A percentile compares a stretch with the other conserved stretches of the same genome.
Conservation (phyloP, 768 basidiomycete species). For the Coprinellus micaceus region DNA sequence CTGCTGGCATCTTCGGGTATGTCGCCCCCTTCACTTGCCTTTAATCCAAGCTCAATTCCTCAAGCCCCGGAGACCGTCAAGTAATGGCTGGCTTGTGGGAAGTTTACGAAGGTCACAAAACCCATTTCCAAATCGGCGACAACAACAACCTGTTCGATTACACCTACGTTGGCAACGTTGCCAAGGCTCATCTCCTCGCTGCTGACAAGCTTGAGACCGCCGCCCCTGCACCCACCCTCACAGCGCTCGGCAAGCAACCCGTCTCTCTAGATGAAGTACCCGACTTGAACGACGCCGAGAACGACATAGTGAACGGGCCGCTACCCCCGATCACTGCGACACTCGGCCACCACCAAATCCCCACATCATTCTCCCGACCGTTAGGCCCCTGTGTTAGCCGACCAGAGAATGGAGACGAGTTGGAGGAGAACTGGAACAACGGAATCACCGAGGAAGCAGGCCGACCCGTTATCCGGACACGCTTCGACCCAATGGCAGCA, state of each 20-base stretch:
- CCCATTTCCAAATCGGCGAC: slow-evolving; percentile 89
- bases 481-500: slow-evolving; percentile 78
- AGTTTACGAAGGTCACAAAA: slow-evolving; percentile 78
- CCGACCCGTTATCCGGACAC: slow-evolving; percentile 65
- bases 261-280: slow-evolving; percentile 35
- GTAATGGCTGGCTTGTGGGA: slow-evolving; percentile 74
- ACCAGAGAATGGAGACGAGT: slow-evolving; percentile 52
- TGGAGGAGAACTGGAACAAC: slow-evolving; percentile 55
- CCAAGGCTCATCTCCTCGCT: slow-evolving; percentile 89
- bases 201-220: slow-evolving; percentile 75
- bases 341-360: slow-evolving; percentile 61
- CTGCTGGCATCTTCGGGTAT: slow-evolving; percentile 94
- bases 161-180: slow-evolving; percentile 96
- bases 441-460: slow-evolving; percentile 37
- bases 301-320: slow-evolving; percentile 42
- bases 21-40: slow-evolving; percentile 20
- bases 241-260: slow-evolving; percentile 34
- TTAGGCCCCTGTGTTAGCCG: slow-evolving; percentile 75
- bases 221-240: slow-evolving; percentile 40
- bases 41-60: slow-evolving; percentile 6
- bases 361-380: slow-evolving; percentile 77
- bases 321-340: slow-evolving; percentile 63
- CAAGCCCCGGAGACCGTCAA: slow-evolving; percentile 89
- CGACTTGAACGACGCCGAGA: slow-evolving; percentile 38
- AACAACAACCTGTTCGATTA: slow-evolving; percentile 94